Conservation (phyloP, 129 eudicot genomes). For the Tagetes erecta region DNA sequence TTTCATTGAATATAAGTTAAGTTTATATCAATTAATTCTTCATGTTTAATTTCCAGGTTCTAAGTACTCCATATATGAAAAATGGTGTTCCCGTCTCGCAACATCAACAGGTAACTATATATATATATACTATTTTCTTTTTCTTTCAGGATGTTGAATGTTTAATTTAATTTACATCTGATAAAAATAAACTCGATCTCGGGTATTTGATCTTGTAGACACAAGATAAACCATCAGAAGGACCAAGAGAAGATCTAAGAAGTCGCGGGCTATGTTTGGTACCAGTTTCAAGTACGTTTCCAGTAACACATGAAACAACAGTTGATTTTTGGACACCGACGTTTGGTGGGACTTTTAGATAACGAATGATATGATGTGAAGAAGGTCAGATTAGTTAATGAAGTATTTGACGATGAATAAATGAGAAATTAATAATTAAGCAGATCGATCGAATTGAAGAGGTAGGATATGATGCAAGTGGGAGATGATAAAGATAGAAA, state of each 20-base stretch:
- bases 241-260: conserved; percentile 66
- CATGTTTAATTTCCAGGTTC: conserved; percentile 46
- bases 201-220: conserved; percentile 31
- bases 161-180: not conserved
- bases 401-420: conserved; percentile 7
- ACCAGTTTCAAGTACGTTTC: conserved; percentile 91
- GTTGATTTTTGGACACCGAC: conserved; percentile 96
- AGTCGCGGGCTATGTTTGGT: conserved; percentile 88
- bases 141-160: not conserved
- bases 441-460: no score
- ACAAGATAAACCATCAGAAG: conserved; percentile 54
- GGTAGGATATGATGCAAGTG: conserved; percentile 20
- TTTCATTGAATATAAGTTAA: not conserved
- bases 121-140: not conserved
- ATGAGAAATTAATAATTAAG: conserved; percentile 14
- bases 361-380: not conserved
- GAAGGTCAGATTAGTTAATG: not conserved
- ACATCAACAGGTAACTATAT: conserved; percentile 56
- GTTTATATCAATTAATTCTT: not conserved
- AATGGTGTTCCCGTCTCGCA: conserved; percentile 69
- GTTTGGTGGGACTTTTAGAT: conserved; percentile 88
- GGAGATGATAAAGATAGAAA: conserved; percentile 44
- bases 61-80: conserved; percentile 90
- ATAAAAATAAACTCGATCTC: not conserved
- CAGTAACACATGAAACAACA: conserved; percentile 78